Evolutionary conservation across 306 rosid species (phyloP).

Genomic region (Quercus rubra): DNA sequence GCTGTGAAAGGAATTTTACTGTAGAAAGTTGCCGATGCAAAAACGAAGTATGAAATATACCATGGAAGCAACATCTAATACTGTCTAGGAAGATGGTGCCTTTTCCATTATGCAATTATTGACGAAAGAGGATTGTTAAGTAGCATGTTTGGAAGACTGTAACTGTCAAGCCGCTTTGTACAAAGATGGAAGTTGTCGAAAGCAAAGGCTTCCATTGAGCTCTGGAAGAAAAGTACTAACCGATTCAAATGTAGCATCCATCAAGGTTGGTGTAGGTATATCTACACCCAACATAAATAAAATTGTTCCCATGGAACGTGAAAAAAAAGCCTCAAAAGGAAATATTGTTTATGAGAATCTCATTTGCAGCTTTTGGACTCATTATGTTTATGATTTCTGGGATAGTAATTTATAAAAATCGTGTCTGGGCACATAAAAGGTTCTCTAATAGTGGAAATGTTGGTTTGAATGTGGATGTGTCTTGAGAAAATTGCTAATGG

Average conservation of each 20-base stretch:
- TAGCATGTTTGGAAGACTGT: slow-evolving; percentile 4
- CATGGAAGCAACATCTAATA: neutral
- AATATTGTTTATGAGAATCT: neutral
- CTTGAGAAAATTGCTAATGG: slow-evolving; percentile 2
- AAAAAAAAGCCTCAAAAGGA: neutral
- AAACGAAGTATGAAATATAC: neutral
- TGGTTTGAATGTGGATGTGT: neutral
- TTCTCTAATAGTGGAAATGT: neutral
- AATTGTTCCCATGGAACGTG: neutral
- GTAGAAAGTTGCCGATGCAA: neutral
- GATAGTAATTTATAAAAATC: neutral
- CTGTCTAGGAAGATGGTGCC: neutral
- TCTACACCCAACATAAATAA: neutral
- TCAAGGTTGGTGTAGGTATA: slow-evolving; percentile 12
- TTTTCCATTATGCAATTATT: neutral
- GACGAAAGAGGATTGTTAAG: neutral
- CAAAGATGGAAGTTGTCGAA: neutral
- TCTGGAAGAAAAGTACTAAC: neutral
- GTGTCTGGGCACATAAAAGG: neutral
- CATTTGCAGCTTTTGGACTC: neutral
- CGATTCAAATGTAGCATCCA: neutral
- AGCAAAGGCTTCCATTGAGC: slow-evolving; percentile 27
- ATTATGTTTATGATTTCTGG: neutral
- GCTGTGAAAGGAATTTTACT: too few species aligned
- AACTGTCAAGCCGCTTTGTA: neutral